Evolutionary conservation across 805 yeast species (phyloP).

Genomic region (Starmerella sp.): DNA sequence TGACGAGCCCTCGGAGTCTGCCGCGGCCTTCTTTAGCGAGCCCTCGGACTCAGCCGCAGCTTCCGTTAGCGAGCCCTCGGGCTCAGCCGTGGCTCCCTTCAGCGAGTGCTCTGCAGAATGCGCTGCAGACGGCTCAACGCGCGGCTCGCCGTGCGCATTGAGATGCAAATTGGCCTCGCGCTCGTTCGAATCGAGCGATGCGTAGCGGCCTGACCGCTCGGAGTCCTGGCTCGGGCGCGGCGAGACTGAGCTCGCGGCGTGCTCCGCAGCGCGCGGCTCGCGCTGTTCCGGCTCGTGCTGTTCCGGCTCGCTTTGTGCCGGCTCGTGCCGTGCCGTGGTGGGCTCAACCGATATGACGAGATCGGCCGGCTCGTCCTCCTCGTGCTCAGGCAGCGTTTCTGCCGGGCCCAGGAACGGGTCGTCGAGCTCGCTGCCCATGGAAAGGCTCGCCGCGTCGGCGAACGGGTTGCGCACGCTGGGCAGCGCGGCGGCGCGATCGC

Average conservation of each 20-base stretch:
- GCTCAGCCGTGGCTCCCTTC: too few relatives aligned
- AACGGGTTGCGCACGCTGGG: neutral
- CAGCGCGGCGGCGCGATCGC: neutral
- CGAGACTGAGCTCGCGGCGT: neutral
- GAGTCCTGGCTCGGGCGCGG: neutral
- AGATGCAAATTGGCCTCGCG: neutral
- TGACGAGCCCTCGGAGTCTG: too few relatives aligned
- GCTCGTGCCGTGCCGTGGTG: neutral
- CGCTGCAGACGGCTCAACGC: neutral
- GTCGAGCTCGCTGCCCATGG: neutral
- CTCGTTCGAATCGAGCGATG: neutral
- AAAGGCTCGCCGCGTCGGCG: neutral
- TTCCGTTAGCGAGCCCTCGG: too few relatives aligned
- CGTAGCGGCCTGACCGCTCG: neutral
- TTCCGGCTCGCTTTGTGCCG: too few relatives aligned
- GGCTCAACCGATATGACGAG: neutral
- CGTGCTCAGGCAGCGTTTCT: neutral
- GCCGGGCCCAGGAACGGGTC: neutral
- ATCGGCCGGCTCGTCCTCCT: neutral
- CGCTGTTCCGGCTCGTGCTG: too few relatives aligned
- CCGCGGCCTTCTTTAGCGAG: too few relatives aligned
- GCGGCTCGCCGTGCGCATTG: neutral
- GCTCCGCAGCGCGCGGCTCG: neutral
- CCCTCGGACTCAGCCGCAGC: too few relatives aligned
- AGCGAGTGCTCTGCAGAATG: neutral